Evolutionary conservation across 768 basidiomycete species (phyloP).

Genomic region (Hypholoma sublateritium): DNA sequence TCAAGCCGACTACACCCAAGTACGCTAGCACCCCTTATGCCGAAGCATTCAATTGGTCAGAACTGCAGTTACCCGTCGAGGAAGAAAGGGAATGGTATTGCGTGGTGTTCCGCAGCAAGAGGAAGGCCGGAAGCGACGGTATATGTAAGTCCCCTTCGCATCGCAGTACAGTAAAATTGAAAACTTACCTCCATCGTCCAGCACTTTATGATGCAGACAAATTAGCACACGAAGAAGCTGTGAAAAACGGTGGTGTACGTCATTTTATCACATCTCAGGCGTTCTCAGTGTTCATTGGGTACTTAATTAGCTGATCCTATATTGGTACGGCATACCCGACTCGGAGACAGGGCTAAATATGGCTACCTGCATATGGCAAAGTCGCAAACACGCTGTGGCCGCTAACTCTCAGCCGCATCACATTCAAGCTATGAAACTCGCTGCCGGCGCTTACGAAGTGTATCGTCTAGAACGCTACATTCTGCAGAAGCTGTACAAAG

Average conservation of each 20-base stretch:
- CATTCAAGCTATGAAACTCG: slow-evolving; percentile 78
- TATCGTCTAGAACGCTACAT: slow-evolving; percentile 79
- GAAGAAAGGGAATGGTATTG: slow-evolving; percentile 90
- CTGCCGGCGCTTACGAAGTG: slow-evolving; percentile 72
- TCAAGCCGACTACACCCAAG: slow-evolving; percentile 54
- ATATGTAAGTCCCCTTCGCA: slow-evolving; percentile 44
- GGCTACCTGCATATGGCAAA: slow-evolving; percentile 96
- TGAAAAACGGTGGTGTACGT: slow-evolving; percentile 80
- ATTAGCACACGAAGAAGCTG: slow-evolving; percentile 89
- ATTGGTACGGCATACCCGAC: slow-evolving; percentile 92
- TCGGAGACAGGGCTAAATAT: slow-evolving; percentile 79
- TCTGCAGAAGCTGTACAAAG: slow-evolving; percentile 65
- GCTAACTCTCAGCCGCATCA: slow-evolving; percentile 84
- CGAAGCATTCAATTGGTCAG: slow-evolving; percentile 87
- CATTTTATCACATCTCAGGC: neutral
- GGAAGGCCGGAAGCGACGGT: slow-evolving; percentile 70
- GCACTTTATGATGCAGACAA: slow-evolving; percentile 87
- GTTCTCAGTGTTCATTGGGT: slow-evolving; percentile 11
- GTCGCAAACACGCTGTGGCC: slow-evolving; percentile 76
- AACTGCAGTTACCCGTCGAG: slow-evolving; percentile 62
- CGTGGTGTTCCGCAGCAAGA: slow-evolving; percentile 83
- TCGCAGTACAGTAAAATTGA: neutral
- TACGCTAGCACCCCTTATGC: slow-evolving; percentile 70
- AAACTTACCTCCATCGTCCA: slow-evolving; percentile 24
- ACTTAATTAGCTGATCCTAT: slow-evolving; percentile 66